Evolutionary conservation across 257 asterid genomes (phyloP).

Genomic region (Penstemon davidsonii): DNA sequence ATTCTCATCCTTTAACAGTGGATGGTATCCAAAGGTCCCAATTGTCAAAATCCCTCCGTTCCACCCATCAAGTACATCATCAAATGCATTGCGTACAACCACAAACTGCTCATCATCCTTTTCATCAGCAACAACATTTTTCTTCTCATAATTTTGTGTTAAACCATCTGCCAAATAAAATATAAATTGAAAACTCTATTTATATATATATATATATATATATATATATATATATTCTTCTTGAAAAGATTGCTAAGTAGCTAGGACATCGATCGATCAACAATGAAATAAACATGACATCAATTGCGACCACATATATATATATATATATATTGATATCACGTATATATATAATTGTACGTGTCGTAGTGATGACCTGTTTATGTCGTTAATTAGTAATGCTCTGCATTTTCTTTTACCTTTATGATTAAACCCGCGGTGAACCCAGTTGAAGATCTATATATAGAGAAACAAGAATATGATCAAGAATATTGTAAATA

Average conservation of each 20-base stretch:
- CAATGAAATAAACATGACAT: too few species aligned
- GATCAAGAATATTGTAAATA: neutral
- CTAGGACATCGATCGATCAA: too few species aligned
- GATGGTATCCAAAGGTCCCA: conserved; percentile 70
- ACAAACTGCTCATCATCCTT: conserved; percentile 22
- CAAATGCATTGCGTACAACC: conserved; percentile 26
- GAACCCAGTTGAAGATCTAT: conserved; percentile 86
- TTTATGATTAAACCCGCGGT: conserved; percentile 55
- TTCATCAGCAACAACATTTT: conserved; percentile 20
- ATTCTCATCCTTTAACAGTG: conserved; percentile 20
- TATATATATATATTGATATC: too few species aligned
- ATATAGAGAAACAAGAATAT: conserved; percentile 8
- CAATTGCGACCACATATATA: too few species aligned
- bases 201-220: too few species aligned
- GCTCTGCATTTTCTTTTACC: conserved; percentile 32
- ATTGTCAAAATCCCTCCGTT: conserved; percentile 56
- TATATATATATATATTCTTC: too few species aligned
- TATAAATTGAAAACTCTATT: too few species aligned
- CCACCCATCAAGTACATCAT: conserved; percentile 37
- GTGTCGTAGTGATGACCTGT: too few species aligned
- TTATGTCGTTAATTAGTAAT: too few species aligned
- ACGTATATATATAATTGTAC: too few species aligned
- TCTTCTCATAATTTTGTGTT: conserved; percentile 24
- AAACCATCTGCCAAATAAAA: too few species aligned
- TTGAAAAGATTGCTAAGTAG: too few species aligned